Base-by-base conservation (phyloP, 176 grass and related monocot genomes). In the Eragrostis nindensis region DNA sequence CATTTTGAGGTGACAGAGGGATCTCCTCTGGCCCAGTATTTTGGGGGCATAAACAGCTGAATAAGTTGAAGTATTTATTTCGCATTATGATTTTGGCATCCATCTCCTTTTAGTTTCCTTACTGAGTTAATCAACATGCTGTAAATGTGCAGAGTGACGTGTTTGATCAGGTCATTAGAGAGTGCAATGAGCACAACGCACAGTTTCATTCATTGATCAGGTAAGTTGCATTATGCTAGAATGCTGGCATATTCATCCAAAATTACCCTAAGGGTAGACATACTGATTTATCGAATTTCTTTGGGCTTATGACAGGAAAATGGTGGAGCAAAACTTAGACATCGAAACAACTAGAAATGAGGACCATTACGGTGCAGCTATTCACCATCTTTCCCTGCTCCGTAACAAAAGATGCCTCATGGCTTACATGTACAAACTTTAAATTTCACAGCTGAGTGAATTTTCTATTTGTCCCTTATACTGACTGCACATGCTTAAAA, bases 381-480 rank as follows among this genome's bases (percentile, higher is more conserved):
- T 95, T 43, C 96, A 95, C 64, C 92, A 95, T 78, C 96, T 99
- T 84, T 95, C 96, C 45, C 86, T 95, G 65, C 90, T 90, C 71
- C 92, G 86, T 80, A 95, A 98, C 78, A 98, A 98, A 91, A 92
- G 92, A 89, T 91, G 95, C 60, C 95, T 95, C 65, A 95, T 98
- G 90, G 90, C 92, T 86, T 98, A 98, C 82, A 86, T 95, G 95
- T 95, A 97, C 66, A 78, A 2, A 50, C 48, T 52, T 82, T 13
- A 46, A 65, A 39, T 18, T 60, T 83, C 50, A 65, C 40, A 44
- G 5, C 19, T 67, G 68, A 43, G 22, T 32, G 50, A 48, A 55
- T 4, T 11, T 55, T 48, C 24, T 24, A 0, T 71, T 71, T 68
- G 19, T 79, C 26, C 4, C 32, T 78, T 62, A 44, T 7, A 77